Evolutionary conservation across 805 yeast species (phyloP), one percentile per base, ranked within the genome.

Genomic region (Candida yuanshanica): DNA sequence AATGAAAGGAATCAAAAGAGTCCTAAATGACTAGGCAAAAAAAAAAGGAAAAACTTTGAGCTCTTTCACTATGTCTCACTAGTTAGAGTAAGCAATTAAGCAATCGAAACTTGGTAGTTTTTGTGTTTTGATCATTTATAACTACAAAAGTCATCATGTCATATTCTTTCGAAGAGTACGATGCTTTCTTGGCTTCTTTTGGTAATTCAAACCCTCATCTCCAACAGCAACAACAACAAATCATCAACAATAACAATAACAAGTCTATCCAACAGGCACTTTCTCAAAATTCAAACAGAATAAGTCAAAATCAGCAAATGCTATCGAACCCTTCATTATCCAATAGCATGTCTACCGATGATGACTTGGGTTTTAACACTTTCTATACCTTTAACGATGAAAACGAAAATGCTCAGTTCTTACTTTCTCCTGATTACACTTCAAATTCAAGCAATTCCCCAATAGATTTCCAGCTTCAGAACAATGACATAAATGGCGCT

Each of bases 131-230:
- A n/a, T n/a, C n/a, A n/a, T n/a, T n/a, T n/a, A n/a, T n/a, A n/a
- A n/a, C 27, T 9, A 11, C 10, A 5, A n/a, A 14, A 2, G 9
- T 1, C 18, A 24, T 33, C 7, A 59, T 56, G 60, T 26, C 60
- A 1, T 51, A 57, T 45, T 47, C 59, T 1, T 57, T 59, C 39
- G 62, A 59, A 22, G 62, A 59, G 44, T 58, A 59, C 44, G 64
- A 58, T 35, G 53, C 58, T 29, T 55, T 59, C 33, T 44, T 59
- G 18, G 56, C 59, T 11, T 54, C 62, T 9, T 51, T 56, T 32
- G 47, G 45, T 33, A 31, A 31, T 17, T n/a, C 34, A 16, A 16
- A 31, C 5, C 21, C 11, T 11, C 20, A 16, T 17, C 11, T 4
- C 9, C 21, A 16, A 37, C 20, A 29, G 14, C 33, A 14, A 27